Percentiles rank a stretch among this genome's conserved stretches.
Conservation (phyloP, 495 filamentous ascomycete species). For the Xylaria castorea region DNA sequence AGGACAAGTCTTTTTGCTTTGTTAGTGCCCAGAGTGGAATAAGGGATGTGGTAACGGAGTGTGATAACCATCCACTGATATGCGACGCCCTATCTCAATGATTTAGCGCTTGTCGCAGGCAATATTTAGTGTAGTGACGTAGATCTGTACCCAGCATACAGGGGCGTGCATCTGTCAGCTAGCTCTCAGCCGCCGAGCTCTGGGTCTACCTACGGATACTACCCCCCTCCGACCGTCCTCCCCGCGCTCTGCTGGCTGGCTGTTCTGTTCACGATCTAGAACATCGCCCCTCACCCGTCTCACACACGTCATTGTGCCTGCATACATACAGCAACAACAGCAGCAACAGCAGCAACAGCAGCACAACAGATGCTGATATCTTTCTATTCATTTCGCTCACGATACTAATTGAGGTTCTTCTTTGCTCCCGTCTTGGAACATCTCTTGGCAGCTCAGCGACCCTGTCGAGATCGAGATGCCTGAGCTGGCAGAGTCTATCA, state of each 20-base stretch:
- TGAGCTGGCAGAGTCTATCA: constrained; percentile 39
- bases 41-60: no score
- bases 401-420: neutral
- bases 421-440: neutral
- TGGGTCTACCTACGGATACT: neutral
- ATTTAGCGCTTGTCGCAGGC: neutral
- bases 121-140: constrained; percentile 18
- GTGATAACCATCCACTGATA: constrained; percentile 1
- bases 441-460: neutral
- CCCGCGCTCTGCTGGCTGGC: neutral
- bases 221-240: neutral
- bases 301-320: constrained; percentile 28
- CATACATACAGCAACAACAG: neutral
- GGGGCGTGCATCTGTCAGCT: neutral
- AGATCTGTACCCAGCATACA: neutral
- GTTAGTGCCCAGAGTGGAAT: neutral
- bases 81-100: neutral
- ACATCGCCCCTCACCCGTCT: constrained; percentile 27
- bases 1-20: no score
- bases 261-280: constrained; percentile 23
- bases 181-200: constrained; percentile 1
- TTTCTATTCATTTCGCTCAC: neutral
- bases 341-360: neutral
- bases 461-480: constrained; percentile 29
- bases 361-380: neutral